phyloP scores from a whole-genome alignment of 805 yeast genomes.

The Ogataea philodendri region DNA sequence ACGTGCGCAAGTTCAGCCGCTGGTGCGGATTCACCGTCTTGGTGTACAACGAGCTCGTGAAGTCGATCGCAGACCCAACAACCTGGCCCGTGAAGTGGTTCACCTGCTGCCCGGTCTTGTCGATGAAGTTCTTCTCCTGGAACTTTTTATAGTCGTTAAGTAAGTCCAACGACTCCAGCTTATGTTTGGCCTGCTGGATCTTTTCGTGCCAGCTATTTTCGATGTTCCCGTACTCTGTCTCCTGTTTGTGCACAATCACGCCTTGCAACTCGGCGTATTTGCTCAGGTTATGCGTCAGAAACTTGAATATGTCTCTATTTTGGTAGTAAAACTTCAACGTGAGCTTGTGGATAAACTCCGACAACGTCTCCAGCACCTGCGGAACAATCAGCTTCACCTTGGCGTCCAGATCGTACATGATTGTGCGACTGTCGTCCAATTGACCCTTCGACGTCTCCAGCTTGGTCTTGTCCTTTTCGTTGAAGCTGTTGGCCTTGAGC shows the following conservation, averaged over 20 bases:
- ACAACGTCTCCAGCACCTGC: conserved; percentile 42
- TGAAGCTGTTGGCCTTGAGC: conserved; percentile 32
- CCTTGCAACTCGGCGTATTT: conserved; percentile 36
- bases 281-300: conserved; percentile 32
- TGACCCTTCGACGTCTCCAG: conserved; percentile 34
- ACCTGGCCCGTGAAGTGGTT: conserved; percentile 28
- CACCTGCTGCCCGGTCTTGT: conserved; percentile 27
- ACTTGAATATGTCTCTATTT: conserved; percentile 36
- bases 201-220: conserved; percentile 39
- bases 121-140: conserved; percentile 37
- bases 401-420: conserved; percentile 38
- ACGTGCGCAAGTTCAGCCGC: conserved; percentile 24
- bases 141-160: conserved; percentile 38
- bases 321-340: conserved; percentile 39
- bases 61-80: conserved; percentile 29
- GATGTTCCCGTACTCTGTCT: conserved; percentile 34
- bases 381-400: conserved; percentile 45
- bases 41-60: conserved; percentile 32
- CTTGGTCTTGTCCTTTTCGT: conserved; percentile 39
- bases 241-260: conserved; percentile 16
- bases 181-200: conserved; percentile 36
- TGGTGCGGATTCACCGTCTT: conserved; percentile 35
- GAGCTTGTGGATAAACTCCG: conserved; percentile 47
- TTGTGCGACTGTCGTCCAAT: conserved; percentile 31
- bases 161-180: conserved; percentile 39